Evolutionary conservation across 1,284 basidiomycete species (phyloP).

Genomic region (Tausonia pullulans): DNA sequence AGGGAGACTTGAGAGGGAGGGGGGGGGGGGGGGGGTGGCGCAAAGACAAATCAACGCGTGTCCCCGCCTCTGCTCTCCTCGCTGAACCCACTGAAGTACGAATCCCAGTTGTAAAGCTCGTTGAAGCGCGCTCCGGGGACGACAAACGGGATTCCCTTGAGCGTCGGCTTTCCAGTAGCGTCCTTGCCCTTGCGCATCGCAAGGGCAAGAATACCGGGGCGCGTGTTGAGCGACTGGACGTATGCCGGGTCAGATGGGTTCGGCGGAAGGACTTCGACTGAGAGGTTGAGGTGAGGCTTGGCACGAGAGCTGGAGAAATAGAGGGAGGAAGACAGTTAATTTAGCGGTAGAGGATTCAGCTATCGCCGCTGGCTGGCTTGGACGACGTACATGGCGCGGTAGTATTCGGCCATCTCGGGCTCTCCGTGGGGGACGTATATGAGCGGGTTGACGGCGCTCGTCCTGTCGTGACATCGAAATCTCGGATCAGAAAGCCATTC

Average conservation of each 20-base stretch:
- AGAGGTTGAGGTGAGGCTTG: slow-evolving; percentile 79
- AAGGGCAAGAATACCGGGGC: slow-evolving; percentile 85
- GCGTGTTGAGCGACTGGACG: slow-evolving; percentile 84
- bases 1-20: no score
- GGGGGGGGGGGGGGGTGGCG: no score
- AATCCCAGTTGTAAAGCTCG: slow-evolving; percentile 52
- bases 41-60: no score
- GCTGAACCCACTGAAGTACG: slow-evolving; percentile 52
- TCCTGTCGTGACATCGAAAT: slow-evolving; percentile 34
- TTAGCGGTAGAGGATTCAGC: slow-evolving; percentile 33
- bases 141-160: slow-evolving; percentile 91
- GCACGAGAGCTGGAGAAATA: slow-evolving; percentile 39
- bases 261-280: slow-evolving; percentile 76
- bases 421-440: slow-evolving; percentile 92
- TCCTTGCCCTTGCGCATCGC: slow-evolving; percentile 84
- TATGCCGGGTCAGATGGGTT: slow-evolving; percentile 77
- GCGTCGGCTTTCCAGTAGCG: slow-evolving; percentile 55
- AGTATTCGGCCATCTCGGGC: slow-evolving; percentile 88
- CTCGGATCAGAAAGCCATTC: neutral
- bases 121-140: slow-evolving; percentile 97
- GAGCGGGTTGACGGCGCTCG: slow-evolving; percentile 69
- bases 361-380: neutral
- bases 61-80: no score
- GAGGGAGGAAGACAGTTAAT: slow-evolving; percentile 36
- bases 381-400: slow-evolving; percentile 41